These are phyloP conservation scores for Ascochyta pisi DNA, from an alignment of 2,329 filamentous ascomycete species.

Conservation along the genomic window DNA sequence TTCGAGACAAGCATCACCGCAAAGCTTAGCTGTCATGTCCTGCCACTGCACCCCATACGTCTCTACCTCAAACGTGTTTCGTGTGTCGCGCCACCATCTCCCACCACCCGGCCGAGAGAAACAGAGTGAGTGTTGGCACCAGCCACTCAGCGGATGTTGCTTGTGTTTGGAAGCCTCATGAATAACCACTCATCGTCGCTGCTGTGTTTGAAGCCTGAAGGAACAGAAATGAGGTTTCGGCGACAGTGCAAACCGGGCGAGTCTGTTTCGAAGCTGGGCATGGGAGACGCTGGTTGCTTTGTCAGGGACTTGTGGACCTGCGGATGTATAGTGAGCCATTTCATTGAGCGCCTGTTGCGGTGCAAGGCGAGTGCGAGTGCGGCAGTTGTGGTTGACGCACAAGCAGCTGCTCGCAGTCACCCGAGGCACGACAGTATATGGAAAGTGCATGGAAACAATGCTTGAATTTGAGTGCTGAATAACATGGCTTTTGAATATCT, in stretches of 20 bases:
- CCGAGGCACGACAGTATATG: not conserved
- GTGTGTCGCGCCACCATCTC: not conserved
- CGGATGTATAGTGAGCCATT: constrained; percentile 3
- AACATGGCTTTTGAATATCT: constrained; percentile 13
- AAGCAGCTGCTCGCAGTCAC: not conserved
- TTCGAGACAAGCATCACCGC: constrained; percentile 33
- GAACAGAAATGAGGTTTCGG: constrained; percentile 11
- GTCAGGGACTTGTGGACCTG: not conserved
- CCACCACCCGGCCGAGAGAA: constrained; percentile 1
- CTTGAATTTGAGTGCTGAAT: constrained; percentile 5
- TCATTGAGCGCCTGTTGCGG: not conserved
- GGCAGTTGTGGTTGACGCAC: not conserved
- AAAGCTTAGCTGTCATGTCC: constrained; percentile 35
- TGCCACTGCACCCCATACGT: constrained; percentile 6
- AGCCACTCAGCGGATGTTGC: not conserved
- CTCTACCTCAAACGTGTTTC: constrained; percentile 8
- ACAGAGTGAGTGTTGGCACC: not conserved
- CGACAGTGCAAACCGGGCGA: not conserved
- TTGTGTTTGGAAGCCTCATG: constrained; percentile 3
- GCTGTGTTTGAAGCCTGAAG: constrained; percentile 2
- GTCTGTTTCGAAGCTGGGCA: constrained; percentile 13
- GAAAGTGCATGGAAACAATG: not conserved
- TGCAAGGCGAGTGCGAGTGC: not conserved
- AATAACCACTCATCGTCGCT: not conserved
- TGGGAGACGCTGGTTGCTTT: constrained; percentile 4